Evolutionary conservation across 176 grass and related monocot species (phyloP).

Genomic region (Ensete ventricosum): DNA sequence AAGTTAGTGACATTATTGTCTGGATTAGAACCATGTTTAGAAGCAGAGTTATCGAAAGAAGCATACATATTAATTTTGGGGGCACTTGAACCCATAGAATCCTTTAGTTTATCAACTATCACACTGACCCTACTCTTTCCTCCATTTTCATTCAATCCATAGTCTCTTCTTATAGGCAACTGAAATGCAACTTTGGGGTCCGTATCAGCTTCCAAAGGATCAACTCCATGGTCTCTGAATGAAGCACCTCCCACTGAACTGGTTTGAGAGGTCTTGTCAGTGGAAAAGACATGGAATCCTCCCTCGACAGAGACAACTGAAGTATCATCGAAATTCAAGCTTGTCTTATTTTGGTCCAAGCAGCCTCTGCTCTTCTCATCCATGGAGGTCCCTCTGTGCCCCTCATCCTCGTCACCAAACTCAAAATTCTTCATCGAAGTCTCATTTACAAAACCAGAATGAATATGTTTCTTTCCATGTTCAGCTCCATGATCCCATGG

Average conservation of each 20-base stretch:
- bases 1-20: constrained; percentile 22
- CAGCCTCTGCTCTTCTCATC: neutral
- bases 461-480: neutral
- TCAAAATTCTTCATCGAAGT: neutral
- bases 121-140: constrained; percentile 11
- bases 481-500: constrained; percentile 44
- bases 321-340: neutral
- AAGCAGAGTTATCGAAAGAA: constrained; percentile 13
- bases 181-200: neutral
- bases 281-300: constrained; percentile 7
- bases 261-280: neutral
- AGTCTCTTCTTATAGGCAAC: neutral
- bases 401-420: constrained; percentile 16
- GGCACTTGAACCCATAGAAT: constrained; percentile 26
- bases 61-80: neutral
- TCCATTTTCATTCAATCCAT: neutral
- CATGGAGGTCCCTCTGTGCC: neutral
- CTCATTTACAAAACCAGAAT: neutral
- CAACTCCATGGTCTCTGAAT: neutral
- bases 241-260: neutral
- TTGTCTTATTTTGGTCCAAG: constrained; percentile 9
- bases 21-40: constrained; percentile 4
- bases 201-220: neutral
- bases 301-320: neutral
- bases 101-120: constrained; percentile 39